A percentile compares a stretch with the other conserved stretches of the same genome.
phyloP scores from a whole-genome alignment of 371 early-diverging fungal genomes.

The Syncephalis fuscata region DNA sequence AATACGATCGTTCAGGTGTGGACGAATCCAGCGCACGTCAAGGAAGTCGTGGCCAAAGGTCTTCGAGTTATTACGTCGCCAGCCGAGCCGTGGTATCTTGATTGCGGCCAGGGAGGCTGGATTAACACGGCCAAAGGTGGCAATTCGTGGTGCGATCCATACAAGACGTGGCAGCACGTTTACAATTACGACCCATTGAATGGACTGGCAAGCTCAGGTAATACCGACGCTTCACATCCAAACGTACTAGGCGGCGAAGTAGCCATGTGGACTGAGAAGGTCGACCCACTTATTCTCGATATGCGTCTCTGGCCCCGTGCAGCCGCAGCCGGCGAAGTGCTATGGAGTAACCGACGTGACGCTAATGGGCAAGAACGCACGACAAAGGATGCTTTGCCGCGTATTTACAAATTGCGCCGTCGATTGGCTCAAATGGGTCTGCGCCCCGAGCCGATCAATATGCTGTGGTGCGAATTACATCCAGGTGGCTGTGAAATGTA shows the following conservation, averaged over 20 bases:
- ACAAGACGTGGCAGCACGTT: constrained; percentile 67
- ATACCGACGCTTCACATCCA: constrained; percentile 4
- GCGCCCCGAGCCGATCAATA: constrained; percentile 42
- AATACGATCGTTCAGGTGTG: constrained; percentile 35
- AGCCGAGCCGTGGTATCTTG: constrained; percentile 45
- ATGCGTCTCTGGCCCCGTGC: constrained; percentile 52
- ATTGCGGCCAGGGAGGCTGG: constrained; percentile 52
- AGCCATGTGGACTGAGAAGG: constrained; percentile 59
- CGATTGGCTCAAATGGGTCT: constrained; percentile 50
- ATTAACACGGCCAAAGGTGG: constrained; percentile 20
- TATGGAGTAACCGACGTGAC: constrained; percentile 55
- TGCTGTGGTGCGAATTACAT: constrained; percentile 49
- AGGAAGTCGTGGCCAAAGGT: constrained; percentile 24
- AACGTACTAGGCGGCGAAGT: constrained; percentile 28
- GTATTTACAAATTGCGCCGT: constrained; percentile 58
- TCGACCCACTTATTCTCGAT: constrained; percentile 43
- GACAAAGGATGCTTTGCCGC: constrained; percentile 37
- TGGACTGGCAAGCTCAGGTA: constrained; percentile 1
- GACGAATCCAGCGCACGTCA: constrained; percentile 23
- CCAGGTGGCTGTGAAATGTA: constrained; percentile 36
- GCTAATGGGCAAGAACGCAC: constrained; percentile 28
- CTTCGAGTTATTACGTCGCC: constrained; percentile 35
- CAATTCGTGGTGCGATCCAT: constrained; percentile 62
- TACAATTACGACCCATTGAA: constrained; percentile 38
- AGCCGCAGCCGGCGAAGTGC: constrained; percentile 49